A percentile compares a stretch with the other conserved stretches of the same genome.
Evolutionary conservation across 495 filamentous ascomycete genomes (phyloP).

Genomic region (Hypoxylon fuscum): DNA sequence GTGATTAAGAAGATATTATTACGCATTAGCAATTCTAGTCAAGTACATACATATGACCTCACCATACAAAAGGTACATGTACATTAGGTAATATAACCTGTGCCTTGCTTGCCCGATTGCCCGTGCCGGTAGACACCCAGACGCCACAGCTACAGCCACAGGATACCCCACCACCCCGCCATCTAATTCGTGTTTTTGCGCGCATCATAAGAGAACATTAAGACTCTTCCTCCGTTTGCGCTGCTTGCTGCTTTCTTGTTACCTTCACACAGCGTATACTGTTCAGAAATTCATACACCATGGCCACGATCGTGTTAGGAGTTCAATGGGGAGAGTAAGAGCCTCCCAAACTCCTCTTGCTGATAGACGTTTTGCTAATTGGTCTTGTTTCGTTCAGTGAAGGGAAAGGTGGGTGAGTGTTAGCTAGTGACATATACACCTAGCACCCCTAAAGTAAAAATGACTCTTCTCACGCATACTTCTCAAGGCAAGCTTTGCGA

Average conservation of each 20-base stretch:
- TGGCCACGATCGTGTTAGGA: conserved; percentile 35
- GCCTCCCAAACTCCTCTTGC: not conserved
- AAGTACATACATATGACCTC: no score
- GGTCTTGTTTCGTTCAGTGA: conserved; percentile 16
- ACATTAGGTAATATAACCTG: no score
- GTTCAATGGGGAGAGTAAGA: conserved; percentile 41
- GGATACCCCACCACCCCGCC: conserved; percentile 27
- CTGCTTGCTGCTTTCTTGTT: not conserved
- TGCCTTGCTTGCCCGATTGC: no score
- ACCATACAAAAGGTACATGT: no score
- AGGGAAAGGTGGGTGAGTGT: conserved; percentile 28
- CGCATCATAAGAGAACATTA: conserved; percentile 19
- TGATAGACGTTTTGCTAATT: conserved; percentile 15
- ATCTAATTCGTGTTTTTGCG: conserved; percentile 23
- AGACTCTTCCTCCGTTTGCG: conserved; percentile 3
- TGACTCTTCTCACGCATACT: conserved; percentile 5
- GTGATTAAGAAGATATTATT: no score
- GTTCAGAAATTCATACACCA: conserved; percentile 10
- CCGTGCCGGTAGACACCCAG: no score
- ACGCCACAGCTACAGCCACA: no score
- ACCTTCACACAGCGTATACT: not conserved
- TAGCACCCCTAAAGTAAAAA: not conserved
- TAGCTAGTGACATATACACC: not conserved
- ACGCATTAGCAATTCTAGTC: no score
- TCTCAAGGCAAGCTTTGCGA: conserved; percentile 34